Conservation (phyloP, 2,329 filamentous ascomycete genomes). For the Diaporthe sp. region DNA sequence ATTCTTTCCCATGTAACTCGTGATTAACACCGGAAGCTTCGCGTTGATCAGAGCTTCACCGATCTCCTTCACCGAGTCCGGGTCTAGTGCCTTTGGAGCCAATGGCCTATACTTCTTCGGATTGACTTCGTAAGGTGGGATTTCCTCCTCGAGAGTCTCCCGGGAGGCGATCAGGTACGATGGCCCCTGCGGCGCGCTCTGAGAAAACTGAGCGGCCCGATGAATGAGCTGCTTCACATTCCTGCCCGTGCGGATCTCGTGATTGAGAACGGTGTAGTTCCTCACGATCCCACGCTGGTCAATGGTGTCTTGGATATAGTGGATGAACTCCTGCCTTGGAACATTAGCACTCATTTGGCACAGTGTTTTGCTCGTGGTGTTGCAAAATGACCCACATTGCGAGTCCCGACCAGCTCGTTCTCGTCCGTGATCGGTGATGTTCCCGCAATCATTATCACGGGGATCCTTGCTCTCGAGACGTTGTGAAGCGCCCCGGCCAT, state of each 20-base stretch:
- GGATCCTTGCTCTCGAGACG: conserved; percentile 47
- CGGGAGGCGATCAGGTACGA: conserved; percentile 48
- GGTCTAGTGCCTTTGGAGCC: background rate
- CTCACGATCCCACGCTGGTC: background rate
- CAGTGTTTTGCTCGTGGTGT: background rate
- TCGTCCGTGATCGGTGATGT: conserved; percentile 50
- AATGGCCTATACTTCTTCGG: background rate
- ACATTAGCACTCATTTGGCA: background rate
- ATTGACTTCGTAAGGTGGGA: conserved; percentile 48
- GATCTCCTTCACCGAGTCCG: background rate
- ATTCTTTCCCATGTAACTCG: background rate
- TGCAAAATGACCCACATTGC: conserved; percentile 39
- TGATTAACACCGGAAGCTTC: background rate
- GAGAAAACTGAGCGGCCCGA: background rate
- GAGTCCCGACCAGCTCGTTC: conserved; percentile 47
- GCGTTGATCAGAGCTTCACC: background rate
- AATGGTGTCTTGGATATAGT: background rate
- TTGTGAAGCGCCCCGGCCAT: conserved; percentile 49
- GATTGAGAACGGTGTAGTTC: background rate
- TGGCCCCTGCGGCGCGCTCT: conserved; percentile 45
- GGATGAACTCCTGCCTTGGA: background rate
- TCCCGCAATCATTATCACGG: conserved; percentile 54
- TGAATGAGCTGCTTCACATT: conserved; percentile 32
- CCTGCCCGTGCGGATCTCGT: background rate
- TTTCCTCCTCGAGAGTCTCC: conserved; percentile 47